A percentile compares a stretch with the other conserved stretches of the same genome.
phyloP scores from a whole-genome alignment of 768 basidiomycete species.

The Tylopilus sp. region DNA sequence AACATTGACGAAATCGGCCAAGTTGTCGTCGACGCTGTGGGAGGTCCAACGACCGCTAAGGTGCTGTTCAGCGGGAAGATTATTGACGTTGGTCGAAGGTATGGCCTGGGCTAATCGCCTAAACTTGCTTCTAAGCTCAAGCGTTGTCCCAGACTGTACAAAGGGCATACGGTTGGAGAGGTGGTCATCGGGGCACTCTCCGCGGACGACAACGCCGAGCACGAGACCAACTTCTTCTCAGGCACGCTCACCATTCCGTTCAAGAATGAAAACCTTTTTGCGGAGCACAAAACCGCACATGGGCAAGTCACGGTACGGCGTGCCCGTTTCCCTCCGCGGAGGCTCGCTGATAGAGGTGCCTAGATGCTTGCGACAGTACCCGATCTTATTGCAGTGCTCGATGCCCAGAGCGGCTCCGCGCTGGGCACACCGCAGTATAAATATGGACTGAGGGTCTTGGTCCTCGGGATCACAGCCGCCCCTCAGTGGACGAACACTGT shows the following conservation, averaged over 20 bases:
- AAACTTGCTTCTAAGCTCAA: neutral
- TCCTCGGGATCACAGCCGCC: constrained; percentile 43
- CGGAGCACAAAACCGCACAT: constrained; percentile 36
- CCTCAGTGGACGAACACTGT: constrained; percentile 54
- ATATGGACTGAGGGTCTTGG: constrained; percentile 58
- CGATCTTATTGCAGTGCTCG: constrained; percentile 61
- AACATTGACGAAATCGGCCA: constrained; percentile 37
- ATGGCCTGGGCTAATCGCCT: neutral
- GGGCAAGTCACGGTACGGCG: constrained; percentile 18
- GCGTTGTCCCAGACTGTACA: constrained; percentile 22
- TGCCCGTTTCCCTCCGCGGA: neutral
- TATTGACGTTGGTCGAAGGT: constrained; percentile 43
- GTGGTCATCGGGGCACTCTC: constrained; percentile 30
- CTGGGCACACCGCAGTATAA: constrained; percentile 62
- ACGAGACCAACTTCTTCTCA: constrained; percentile 23
- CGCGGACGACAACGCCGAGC: constrained; percentile 23
- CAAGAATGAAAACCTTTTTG: constrained; percentile 53
- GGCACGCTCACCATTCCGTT: constrained; percentile 49
- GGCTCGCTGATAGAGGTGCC: constrained; percentile 6
- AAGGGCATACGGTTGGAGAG: constrained; percentile 40
- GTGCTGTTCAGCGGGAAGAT: constrained; percentile 61
- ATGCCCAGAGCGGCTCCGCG: constrained; percentile 57
- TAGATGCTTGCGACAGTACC: constrained; percentile 56
- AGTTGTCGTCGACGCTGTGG: constrained; percentile 34
- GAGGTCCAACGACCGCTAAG: constrained; percentile 34